Evolutionary conservation across 2,329 filamentous ascomycete species (phyloP), one percentile per base, ranked within the genome.

Genomic region (Beauveria medogensis): DNA sequence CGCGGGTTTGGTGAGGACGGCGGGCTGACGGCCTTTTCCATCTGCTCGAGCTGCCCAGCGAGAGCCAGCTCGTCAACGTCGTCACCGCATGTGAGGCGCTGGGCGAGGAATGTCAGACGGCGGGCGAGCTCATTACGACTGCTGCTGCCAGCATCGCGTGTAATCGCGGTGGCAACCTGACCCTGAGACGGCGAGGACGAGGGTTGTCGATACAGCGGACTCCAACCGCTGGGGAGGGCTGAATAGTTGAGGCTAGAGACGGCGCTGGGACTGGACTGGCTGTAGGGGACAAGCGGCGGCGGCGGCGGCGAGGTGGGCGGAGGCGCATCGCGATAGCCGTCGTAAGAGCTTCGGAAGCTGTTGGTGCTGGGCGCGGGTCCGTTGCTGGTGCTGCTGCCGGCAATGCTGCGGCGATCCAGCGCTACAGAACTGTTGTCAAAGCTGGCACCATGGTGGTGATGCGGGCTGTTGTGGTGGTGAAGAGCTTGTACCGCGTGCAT

Each of bases 71-170:
- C 74, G 52, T 76, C 73, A 20, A 74, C 68, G 22, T 67, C 63
- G 56, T 72, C 71, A 61, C 69, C 67, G 55, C 69, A 67, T 22
- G 73, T 69, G 53, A 77, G 71, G 56, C 73, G 72, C 63, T 73
- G 72, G 5, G 74, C 74, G 30, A 77, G 72, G 50, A 74, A 70
- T 58, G 70, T 74, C 40, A 77, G 66, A 20, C 75, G 72, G 61
- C 71, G 67, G 12, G 81, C 75, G 58, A 84, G 74, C 26, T 77
- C 74, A 63, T 81, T 75, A 60, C 73, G 75, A 67, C 47, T 22
- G 26, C 55, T 16, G 34, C 55, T n/a, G 22, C n/a, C 43, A 20
- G 47, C 24, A 47, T 62, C 55, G 37, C 56, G 53, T 3, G 55
- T 24, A 24, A 20, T 62, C 10, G 48, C 24, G 55, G 37, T 28